Conservation (phyloP, 352 stramenopile species). For the Pythium diclinum region DNA sequence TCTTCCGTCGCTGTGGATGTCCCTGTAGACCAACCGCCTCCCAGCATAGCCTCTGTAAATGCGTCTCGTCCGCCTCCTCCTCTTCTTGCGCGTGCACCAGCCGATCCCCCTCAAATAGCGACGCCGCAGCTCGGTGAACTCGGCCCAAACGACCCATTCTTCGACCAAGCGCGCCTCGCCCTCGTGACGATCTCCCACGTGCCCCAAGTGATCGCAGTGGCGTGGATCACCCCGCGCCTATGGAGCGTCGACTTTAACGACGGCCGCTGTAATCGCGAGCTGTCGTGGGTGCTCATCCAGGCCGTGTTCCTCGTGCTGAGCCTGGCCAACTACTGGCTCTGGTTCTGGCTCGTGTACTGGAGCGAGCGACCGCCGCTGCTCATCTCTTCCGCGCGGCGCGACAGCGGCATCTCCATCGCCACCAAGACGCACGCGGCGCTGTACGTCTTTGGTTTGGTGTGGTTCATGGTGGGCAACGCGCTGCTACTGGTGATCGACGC, state of each 20-base stretch:
- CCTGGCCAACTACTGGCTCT: slow-evolving; percentile 25
- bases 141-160: slow-evolving; percentile 27
- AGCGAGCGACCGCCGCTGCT: slow-evolving; percentile 3
- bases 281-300: slow-evolving; percentile 26
- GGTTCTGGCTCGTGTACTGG: slow-evolving; percentile 30
- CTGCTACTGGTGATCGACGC: slow-evolving; percentile 24
- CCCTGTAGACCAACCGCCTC: neutral
- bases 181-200: slow-evolving; percentile 20
- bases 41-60: neutral
- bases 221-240: slow-evolving; percentile 18
- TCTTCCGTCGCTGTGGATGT: slow-evolving; percentile 1
- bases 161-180: slow-evolving; percentile 18
- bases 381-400: slow-evolving; percentile 12
- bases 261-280: slow-evolving; percentile 20
- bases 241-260: slow-evolving; percentile 23
- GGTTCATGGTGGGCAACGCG: slow-evolving; percentile 28
- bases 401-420: slow-evolving; percentile 9
- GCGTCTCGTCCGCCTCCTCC: neutral
- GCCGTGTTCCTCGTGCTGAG: slow-evolving; percentile 20
- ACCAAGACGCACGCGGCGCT: slow-evolving; percentile 23
- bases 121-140: slow-evolving; percentile 17
- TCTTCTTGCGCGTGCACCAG: neutral
- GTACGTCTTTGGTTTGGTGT: slow-evolving; percentile 25
- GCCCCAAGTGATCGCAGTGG: slow-evolving; percentile 21
- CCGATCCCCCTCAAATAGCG: slow-evolving; percentile 13